Evolutionary conservation across 371 early-diverging fungal genomes (phyloP), one percentile per base, ranked within the genome.

Genomic region (Saksenaea vasiformis): DNA sequence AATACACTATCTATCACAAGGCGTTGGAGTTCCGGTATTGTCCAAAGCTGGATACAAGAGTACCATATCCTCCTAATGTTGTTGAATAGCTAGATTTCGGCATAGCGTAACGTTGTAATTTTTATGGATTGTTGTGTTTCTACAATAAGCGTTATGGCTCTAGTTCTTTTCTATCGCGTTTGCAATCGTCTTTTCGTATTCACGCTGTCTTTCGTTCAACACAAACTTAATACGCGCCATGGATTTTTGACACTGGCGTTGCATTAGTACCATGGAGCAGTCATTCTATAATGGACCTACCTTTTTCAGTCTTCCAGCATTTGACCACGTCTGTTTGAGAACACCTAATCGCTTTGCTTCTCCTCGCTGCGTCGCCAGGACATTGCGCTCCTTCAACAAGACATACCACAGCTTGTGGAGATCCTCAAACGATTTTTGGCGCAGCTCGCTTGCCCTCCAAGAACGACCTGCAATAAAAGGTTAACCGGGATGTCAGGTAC

Each of bases 371-470:
- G 93, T 91, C 24, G 91, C 89, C 59, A 98, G 85, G 62, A 93
- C 60, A 69, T 98, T 98, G 73, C 93, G 91, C 79, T 98, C 98
- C 81, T 97, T 97, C 60, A 96, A 82, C 73, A 96, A 86, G 35
- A 96, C 88, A 71, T 90, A 92, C 98, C 98, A 98, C 68, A 98
- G 82, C 76, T 91, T 93, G 82, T 97, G 98, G 65, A 98, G 84
- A 78, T 98, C 98, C 28, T 97, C 96, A 81, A 96, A 98, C 28
- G 91, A 91, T 83, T 98, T 98, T 59, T 80, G 74, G 27, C 98
- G 87, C 60, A 98, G 86, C 77, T 97, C 98, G 43, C 88, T 85
- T 9, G 93, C 92, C 56, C 85, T 82, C 98, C 98, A 98, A 39
- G 95, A 84, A 14, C 98, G 90, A 24, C 98, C 96, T 94, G 68